Evolutionary conservation across 371 early-diverging fungal species (phyloP).

Genomic region (Dipsacomyces acuminosporus): DNA sequence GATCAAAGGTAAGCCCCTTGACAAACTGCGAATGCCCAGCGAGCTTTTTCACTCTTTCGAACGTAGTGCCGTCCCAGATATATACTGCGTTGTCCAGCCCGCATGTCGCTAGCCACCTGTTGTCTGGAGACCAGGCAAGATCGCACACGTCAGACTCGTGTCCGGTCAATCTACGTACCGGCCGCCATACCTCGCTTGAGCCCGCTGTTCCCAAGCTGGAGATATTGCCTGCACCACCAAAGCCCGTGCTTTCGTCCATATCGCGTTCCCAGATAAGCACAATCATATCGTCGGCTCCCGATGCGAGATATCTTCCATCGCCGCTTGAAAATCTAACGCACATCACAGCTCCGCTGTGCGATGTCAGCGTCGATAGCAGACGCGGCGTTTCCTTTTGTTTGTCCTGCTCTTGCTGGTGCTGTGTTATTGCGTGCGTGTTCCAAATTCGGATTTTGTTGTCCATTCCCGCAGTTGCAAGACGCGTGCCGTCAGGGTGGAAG

Average conservation of each 20-base stretch:
- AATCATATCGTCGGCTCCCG: conserved; percentile 84
- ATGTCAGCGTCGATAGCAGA: conserved; percentile 72
- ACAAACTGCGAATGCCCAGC: conserved; percentile 84
- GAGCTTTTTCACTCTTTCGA: conserved; percentile 63
- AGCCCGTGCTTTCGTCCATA: background rate
- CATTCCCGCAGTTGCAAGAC: conserved; percentile 84
- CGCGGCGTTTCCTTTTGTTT: conserved; percentile 54
- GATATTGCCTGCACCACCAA: conserved; percentile 9
- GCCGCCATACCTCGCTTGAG: conserved; percentile 79
- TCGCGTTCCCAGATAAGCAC: conserved; percentile 90
- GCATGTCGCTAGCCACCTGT: conserved; percentile 83
- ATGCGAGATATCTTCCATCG: conserved; percentile 75
- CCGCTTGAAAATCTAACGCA: conserved; percentile 83
- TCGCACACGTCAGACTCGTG: conserved; percentile 95
- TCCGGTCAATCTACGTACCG: conserved; percentile 74
- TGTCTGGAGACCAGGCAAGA: conserved; percentile 91
- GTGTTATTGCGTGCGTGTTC: conserved; percentile 61
- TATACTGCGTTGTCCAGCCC: conserved; percentile 79
- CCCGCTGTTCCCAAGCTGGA: conserved; percentile 37
- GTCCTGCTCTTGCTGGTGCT: conserved; percentile 52
- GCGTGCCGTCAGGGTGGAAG: conserved; percentile 76
- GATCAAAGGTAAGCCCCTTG: conserved; percentile 96
- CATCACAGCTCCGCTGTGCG: conserved; percentile 86
- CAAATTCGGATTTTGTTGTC: conserved; percentile 82
- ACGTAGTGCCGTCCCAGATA: conserved; percentile 80